Percentiles rank a stretch among this genome's conserved stretches.
phyloP scores from a whole-genome alignment of 1,139 yeast species.

The Taiozyma sp. region DNA sequence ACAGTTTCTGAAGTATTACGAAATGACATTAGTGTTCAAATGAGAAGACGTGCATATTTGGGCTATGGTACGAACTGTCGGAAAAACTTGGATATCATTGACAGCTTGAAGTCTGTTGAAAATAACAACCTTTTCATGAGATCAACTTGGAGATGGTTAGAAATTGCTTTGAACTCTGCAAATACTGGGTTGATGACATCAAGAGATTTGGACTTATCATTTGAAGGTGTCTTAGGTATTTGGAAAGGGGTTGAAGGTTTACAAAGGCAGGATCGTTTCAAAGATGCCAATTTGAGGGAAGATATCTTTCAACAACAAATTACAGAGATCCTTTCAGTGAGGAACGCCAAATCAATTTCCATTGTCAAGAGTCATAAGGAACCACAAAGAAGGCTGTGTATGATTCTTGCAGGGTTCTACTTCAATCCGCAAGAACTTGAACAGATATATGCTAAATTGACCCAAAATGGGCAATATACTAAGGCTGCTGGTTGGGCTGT shows the following conservation, averaged over 20 bases:
- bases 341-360: conserved; percentile 18
- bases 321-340: conserved; percentile 15
- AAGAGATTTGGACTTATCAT: conserved; percentile 71
- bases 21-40: conserved; percentile 62
- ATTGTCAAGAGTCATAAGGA: conserved; percentile 44
- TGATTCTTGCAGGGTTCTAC: conserved; percentile 91
- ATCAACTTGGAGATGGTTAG: conserved; percentile 89
- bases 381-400: conserved; percentile 68
- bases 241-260: conserved; percentile 81
- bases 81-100: conserved; percentile 58
- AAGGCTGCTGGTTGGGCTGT: conserved; percentile 99
- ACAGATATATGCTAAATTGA: conserved; percentile 54
- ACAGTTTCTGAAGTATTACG: conserved; percentile 36
- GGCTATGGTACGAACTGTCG: conserved; percentile 77
- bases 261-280: conserved; percentile 48
- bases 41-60: conserved; percentile 61
- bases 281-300: conserved; percentile 40
- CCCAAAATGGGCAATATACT: conserved; percentile 59
- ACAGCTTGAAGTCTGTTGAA: conserved; percentile 45
- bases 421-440: conserved; percentile 75
- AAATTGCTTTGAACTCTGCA: conserved; percentile 63
- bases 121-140: conserved; percentile 51
- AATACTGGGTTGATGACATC: conserved; percentile 67
- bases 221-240: conserved; percentile 82
- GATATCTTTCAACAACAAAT: conserved; percentile 19